phyloP scores from a whole-genome alignment of 345 rosid species.

The Eucalyptus brandiana region DNA sequence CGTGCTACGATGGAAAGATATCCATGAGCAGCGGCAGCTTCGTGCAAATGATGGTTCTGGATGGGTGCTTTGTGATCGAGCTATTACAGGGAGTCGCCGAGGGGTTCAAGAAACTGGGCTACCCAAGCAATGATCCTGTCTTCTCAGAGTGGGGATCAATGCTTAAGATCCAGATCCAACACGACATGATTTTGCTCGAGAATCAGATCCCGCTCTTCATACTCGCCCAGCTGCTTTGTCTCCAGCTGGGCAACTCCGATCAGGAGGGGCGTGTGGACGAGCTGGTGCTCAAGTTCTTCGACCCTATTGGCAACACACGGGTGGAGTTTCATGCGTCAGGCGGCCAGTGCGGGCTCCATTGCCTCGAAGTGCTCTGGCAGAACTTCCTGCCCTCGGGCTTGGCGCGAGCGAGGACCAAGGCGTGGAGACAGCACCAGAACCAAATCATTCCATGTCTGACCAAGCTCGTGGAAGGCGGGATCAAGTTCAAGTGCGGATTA shows the following conservation, averaged over 20 bases:
- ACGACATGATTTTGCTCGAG: too few relatives aligned
- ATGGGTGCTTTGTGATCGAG: conserved; percentile 72
- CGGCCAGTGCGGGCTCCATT: too few relatives aligned
- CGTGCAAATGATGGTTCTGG: conserved; percentile 67
- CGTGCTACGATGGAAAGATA: conserved; percentile 51
- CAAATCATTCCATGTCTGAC: fast-evolving
- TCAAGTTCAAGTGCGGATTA: fast-evolving
- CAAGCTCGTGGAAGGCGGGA: fast-evolving
- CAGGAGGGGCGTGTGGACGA: fast-evolving
- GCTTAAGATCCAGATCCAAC: too few relatives aligned
- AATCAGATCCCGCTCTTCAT: too few relatives aligned
- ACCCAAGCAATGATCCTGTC: too few relatives aligned
- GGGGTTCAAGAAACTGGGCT: too few relatives aligned
- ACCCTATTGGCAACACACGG: fast-evolving
- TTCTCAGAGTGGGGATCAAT: too few relatives aligned
- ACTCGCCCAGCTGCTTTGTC: fast-evolving
- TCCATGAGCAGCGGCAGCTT: conserved; percentile 50
- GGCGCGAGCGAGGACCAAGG: fast-evolving
- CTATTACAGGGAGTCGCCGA: background rate
- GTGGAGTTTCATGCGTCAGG: fast-evolving
- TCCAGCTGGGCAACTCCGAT: too few relatives aligned
- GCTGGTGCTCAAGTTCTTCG: too few relatives aligned
- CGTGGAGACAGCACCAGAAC: fast-evolving
- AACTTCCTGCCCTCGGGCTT: too few relatives aligned
- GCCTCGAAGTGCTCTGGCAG: too few relatives aligned